phyloP scores from a whole-genome alignment of 164 flowering plant species.

The Kingdonia uniflora region DNA sequence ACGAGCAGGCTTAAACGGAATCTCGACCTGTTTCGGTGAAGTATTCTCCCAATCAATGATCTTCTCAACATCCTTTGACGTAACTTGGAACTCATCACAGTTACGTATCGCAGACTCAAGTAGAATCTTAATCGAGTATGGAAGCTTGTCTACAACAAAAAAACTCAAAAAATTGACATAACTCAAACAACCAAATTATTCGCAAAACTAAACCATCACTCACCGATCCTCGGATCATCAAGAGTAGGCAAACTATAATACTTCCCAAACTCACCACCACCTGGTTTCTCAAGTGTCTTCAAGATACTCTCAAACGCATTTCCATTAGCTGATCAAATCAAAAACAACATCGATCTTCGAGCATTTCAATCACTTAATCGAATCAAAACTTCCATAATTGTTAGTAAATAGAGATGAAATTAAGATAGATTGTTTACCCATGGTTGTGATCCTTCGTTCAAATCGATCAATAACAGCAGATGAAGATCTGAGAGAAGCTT shows the following conservation, averaged over 20 bases:
- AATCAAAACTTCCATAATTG: no score
- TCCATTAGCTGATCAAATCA: conserved; percentile 10
- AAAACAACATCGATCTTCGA: neutral
- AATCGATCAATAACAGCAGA: no score
- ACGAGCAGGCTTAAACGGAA: conserved; percentile 96
- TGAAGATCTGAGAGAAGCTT: no score
- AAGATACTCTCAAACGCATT: conserved; percentile 20
- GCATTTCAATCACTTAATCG: no score
- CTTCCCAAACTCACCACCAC: conserved; percentile 80
- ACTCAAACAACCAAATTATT: neutral
- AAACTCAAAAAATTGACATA: neutral
- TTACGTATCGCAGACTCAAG: conserved; percentile 88
- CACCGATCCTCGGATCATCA: conserved; percentile 75
- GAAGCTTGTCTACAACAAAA: conserved; percentile 53
- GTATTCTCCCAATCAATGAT: conserved; percentile 87
- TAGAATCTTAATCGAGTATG: conserved; percentile 73
- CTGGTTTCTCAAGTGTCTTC: conserved; percentile 21
- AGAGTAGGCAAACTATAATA: conserved; percentile 83
- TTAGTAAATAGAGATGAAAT: no score
- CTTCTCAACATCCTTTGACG: conserved; percentile 79
- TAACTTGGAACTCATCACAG: conserved; percentile 93
- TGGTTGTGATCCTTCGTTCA: no score
- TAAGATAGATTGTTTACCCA: no score
- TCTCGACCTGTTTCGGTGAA: conserved; percentile 81
- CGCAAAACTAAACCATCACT: conserved; percentile 1